Conservation (phyloP, 805 yeast species). For the Komagataella mondaviorum region DNA sequence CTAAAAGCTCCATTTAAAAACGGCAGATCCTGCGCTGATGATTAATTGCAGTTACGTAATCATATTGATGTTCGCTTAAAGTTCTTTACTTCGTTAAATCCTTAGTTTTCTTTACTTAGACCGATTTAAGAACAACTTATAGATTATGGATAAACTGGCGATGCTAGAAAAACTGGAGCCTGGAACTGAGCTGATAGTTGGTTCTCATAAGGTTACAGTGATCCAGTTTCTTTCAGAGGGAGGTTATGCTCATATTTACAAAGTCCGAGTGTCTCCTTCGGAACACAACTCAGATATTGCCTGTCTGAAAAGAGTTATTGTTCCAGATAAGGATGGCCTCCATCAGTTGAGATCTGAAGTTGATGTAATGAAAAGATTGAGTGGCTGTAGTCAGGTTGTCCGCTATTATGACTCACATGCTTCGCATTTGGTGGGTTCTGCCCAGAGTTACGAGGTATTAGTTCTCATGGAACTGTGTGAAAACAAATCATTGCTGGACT, state of each 20-base stretch:
- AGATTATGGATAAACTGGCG: neutral
- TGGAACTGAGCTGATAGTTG: constrained; percentile 35
- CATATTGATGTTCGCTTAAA: neutral
- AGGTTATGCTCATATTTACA: constrained; percentile 74
- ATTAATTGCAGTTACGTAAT: neutral
- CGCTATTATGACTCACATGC: constrained; percentile 70
- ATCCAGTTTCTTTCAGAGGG: constrained; percentile 36
- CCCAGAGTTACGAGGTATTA: constrained; percentile 66
- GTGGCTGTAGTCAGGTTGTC: constrained; percentile 45
- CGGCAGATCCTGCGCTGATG: neutral
- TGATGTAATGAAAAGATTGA: constrained; percentile 60
- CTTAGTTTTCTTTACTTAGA: neutral
- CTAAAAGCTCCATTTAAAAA: neutral
- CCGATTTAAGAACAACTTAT: neutral
- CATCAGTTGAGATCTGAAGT: constrained; percentile 60
- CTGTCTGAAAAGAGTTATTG: constrained; percentile 64
- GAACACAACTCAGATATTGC: constrained; percentile 35
- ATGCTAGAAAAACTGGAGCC: constrained; percentile 13
- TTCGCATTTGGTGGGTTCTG: constrained; percentile 33
- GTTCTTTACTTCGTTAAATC: neutral
- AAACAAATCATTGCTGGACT: constrained; percentile 75
- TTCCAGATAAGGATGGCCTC: constrained; percentile 57
- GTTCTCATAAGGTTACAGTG: constrained; percentile 30
- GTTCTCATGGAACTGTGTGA: constrained; percentile 91
- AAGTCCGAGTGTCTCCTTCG: constrained; percentile 39